Base-by-base conservation (phyloP, 495 filamentous ascomycete genomes). In the Cercophora sp. region DNA sequence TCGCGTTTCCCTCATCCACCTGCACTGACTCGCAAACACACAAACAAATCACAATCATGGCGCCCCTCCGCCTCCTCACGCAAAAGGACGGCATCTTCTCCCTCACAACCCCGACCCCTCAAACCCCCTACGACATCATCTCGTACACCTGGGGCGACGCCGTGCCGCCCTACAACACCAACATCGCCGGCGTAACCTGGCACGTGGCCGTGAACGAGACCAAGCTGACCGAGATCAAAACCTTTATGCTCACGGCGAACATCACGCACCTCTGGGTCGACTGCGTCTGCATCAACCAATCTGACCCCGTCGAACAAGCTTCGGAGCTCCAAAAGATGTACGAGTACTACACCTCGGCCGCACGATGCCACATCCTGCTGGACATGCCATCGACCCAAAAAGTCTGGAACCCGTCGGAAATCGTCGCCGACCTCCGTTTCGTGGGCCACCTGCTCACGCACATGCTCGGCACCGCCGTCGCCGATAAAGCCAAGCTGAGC, bases 351-450 rank as follows among this genome's bases (percentile, higher is more conserved):
- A 60, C 45, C 32, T 26, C 19, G 1, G 60, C 60, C 1, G 31
- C 22, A 27, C 40, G 19, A 31, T 63, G 60, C 44, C 53, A 63
- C 35, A 57, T 63, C 25, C 19, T 63, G 49, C 42, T 63, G 31
- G 60, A 60, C 23, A 59, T 63, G 52, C n/a, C n/a, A n/a, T n/a
- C n/a, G n/a, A n/a, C n/a, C n/a, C 25, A 41, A 15, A 29, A 54
- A 25, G 57, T 57, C 13, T 63, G 57, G 60, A 42, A 55, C 45
- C 60, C 60, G 6, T 49, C 59, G 16, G 19, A 16, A 6, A 60
- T 63, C 26, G 52, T 63, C 9, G 47, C 58, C 18, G 48, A 62
- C 32, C 32, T 62, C n/a, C 45, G 54, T 42, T 43, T 58, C 19
- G 18, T 62, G 16, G 52, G 57, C 48, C 59, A 62, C 36, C 22